Percentiles rank a stretch among this genome's conserved stretches.
phyloP scores from a whole-genome alignment of 2,329 filamentous ascomycete species.

The Botrytis hyacinthi region DNA sequence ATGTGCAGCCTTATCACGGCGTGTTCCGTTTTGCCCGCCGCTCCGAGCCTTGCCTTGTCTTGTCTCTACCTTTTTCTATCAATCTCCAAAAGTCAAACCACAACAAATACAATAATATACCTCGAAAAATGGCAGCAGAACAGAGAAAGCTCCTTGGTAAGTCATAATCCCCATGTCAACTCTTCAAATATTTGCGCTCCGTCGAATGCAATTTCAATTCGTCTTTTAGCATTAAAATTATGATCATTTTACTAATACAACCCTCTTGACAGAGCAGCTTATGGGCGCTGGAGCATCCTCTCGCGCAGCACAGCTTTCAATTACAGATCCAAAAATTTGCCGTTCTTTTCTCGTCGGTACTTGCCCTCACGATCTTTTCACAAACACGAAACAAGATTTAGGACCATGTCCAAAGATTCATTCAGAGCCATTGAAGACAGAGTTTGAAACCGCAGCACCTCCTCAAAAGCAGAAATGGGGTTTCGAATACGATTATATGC shows the following conservation, averaged over 20 bases:
- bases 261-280: slow-evolving; percentile 68
- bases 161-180: slow-evolving; percentile 28
- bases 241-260: slow-evolving; percentile 23
- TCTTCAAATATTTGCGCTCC: background rate
- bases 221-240: too few species aligned
- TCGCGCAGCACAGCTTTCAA: slow-evolving; percentile 76
- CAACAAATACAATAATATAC: background rate
- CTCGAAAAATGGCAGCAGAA: slow-evolving; percentile 78
- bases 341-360: slow-evolving; percentile 90
- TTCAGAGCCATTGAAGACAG: slow-evolving; percentile 80
- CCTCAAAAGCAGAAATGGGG: slow-evolving; percentile 67
- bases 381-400: slow-evolving; percentile 97
- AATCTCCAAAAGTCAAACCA: background rate
- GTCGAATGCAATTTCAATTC: background rate
- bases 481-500: slow-evolving; percentile 96
- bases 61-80: slow-evolving; percentile 6
- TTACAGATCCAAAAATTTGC: slow-evolving; percentile 92
- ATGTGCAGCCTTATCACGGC: slow-evolving; percentile 5
- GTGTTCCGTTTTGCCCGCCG: background rate
- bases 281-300: slow-evolving; percentile 75
- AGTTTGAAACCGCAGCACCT: slow-evolving; percentile 75
- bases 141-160: slow-evolving; percentile 89
- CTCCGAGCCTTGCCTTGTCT: slow-evolving; percentile 6
- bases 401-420: slow-evolving; percentile 87
- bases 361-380: slow-evolving; percentile 98